Conservation (phyloP, 345 rosid genomes). For the Eutrema yunnanense region DNA sequence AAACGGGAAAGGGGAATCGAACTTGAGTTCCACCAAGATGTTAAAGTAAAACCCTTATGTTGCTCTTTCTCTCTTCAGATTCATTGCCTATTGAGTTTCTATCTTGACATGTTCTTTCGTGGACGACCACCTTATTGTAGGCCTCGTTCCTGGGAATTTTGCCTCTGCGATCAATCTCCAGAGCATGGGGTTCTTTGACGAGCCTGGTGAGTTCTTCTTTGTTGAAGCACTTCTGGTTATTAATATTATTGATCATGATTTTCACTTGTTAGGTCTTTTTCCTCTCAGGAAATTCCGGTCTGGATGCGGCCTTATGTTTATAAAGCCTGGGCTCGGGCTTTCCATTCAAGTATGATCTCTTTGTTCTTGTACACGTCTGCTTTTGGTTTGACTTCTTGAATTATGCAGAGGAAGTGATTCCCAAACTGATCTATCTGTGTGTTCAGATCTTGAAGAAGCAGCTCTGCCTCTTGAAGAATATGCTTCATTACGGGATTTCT, state of each 20-base stretch:
- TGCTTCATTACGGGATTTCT: conserved; percentile 75
- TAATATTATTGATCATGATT: neutral
- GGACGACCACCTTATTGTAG: conserved; percentile 30
- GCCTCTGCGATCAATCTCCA: conserved; percentile 83
- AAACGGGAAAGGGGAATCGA: conserved; percentile 79
- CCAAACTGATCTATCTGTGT: conserved; percentile 8
- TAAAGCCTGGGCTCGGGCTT: conserved; percentile 92
- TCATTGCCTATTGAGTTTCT: neutral
- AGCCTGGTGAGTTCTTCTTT: conserved; percentile 47
- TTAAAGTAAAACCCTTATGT: conserved; percentile 39
- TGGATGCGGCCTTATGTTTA: conserved; percentile 80
- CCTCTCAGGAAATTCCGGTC: conserved; percentile 68
- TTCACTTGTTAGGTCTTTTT: conserved; percentile 18
- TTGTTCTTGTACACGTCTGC: conserved; percentile 4
- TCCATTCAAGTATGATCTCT: conserved; percentile 67
- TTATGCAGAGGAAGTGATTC: neutral
- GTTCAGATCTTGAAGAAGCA: conserved; percentile 79
- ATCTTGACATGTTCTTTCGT: conserved; percentile 7
- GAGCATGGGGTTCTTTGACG: conserved; percentile 77
- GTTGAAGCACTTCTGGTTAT: neutral
- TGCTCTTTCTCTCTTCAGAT: neutral
- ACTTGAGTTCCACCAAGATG: conserved; percentile 72
- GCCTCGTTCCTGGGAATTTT: conserved; percentile 74
- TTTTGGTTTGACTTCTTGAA: neutral
- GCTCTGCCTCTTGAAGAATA: conserved; percentile 83